Base-by-base conservation (phyloP, 192 early-diverging fungal species). In the Podila verticillata region DNA sequence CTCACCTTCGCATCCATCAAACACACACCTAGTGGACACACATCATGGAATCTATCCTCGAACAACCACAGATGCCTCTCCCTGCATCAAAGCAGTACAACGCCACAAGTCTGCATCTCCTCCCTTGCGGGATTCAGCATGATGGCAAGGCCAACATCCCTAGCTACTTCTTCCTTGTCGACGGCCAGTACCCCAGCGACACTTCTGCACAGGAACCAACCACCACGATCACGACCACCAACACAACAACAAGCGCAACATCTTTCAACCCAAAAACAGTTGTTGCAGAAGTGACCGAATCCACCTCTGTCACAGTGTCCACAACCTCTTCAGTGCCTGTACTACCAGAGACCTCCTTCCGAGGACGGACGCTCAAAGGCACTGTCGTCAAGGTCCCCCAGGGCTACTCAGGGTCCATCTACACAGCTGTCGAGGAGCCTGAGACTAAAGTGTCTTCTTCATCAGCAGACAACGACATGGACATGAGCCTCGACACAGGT, bases 121-220 rank as follows among this genome's bases (percentile, higher is more conserved):
- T 80, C 26, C 77, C 77, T 9, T 80, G 77, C 26, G 77, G 70
- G 17, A 80, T 80, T 34, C 77, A 80, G 7, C 77, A 80, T 47
- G 77, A 80, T 29, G 77, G 77, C 39, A 67, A 63, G 34, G 77
- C 77, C 15, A 72, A 80, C 44, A 72, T 80, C 44, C 48, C 62
- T 1, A 34, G 66, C 13, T 80, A 59, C 61, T 80, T 80, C 44
- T 80, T 80, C 47, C 77, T 80, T 9, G 77, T 80, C 49, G 61
- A 80, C 51, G 77, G 75, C 12, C 54, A 68, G 57, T 80, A 80
- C 35, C 51, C 68, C 10, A 48, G 61, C 47, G 22, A 44, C 26
- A 22, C 22, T 17, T 9, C 47, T 20, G n/a, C 48, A 19, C 7
- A 20, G 30, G 35, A 35, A 31, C 13, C 56, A 30, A 20, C 44